Evolutionary conservation across 306 rosid species (phyloP).

Genomic region (Cucurbita moschata): DNA sequence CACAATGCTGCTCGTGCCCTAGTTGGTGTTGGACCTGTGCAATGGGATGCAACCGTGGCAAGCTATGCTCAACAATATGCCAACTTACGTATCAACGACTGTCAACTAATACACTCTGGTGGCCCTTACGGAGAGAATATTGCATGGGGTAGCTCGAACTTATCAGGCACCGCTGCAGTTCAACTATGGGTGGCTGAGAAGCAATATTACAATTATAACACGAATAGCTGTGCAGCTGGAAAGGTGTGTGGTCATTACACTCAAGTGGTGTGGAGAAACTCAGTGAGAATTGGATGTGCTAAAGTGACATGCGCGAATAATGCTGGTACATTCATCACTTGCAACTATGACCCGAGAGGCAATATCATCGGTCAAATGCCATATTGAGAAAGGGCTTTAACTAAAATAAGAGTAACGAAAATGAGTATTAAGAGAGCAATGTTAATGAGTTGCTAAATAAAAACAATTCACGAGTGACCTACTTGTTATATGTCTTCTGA

Average conservation of each 20-base stretch:
- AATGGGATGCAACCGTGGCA: slow-evolving; percentile 16
- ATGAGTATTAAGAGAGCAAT: not conserved
- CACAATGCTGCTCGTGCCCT: slow-evolving; percentile 31
- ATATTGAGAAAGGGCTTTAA: not conserved
- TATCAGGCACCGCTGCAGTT: slow-evolving; percentile 13
- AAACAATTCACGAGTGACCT: no score
- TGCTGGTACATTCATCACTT: slow-evolving; percentile 5
- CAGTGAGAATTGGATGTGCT: not conserved
- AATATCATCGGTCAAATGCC: not conserved
- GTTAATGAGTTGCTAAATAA: no score
- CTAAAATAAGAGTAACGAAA: no score
- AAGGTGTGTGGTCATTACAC: slow-evolving; percentile 20
- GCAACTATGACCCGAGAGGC: slow-evolving; percentile 19
- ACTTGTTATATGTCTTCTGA: no score
- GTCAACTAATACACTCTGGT: slow-evolving; percentile 16
- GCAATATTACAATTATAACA: not conserved
- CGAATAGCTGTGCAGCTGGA: slow-evolving; percentile 1
- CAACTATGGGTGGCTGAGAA: slow-evolving; percentile 14
- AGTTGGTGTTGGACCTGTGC: slow-evolving; percentile 17
- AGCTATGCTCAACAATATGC: slow-evolving; percentile 17
- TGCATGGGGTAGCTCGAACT: slow-evolving; percentile 16
- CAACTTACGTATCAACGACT: slow-evolving; percentile 1
- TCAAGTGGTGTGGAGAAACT: slow-evolving; percentile 2
- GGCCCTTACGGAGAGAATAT: slow-evolving; percentile 38
- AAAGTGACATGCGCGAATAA: slow-evolving; percentile 10